Evolutionary conservation across 2,329 filamentous ascomycete genomes (phyloP).

Genomic region (Epichloe typhina): DNA sequence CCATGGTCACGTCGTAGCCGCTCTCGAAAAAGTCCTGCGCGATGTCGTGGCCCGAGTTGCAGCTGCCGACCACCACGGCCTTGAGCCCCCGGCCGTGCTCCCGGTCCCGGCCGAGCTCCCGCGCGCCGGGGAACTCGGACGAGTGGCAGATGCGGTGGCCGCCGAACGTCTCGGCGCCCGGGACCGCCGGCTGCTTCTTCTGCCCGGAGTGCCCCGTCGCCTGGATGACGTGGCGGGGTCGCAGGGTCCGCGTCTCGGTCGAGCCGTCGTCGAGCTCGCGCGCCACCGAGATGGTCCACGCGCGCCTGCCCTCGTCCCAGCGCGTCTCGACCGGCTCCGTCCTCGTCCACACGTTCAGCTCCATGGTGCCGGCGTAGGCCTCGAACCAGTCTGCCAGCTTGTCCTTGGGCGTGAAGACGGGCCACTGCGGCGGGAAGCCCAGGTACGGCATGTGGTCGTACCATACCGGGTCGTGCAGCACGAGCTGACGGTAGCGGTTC

Average conservation of each 20-base stretch:
- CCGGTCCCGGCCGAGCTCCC: conserved; percentile 13
- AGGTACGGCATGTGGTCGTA: conserved; percentile 51
- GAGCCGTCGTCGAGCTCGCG: conserved; percentile 36
- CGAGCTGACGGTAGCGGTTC: conserved; percentile 47
- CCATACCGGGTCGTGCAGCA: conserved; percentile 55
- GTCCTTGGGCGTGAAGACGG: conserved; percentile 58
- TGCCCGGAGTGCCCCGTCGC: conserved; percentile 57
- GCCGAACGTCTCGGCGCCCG: conserved; percentile 42
- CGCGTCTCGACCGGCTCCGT: conserved; percentile 33
- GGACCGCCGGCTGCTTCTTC: conserved; percentile 45
- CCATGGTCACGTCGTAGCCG: conserved; percentile 54
- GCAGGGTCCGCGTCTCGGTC: conserved; percentile 37
- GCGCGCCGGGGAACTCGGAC: conserved; percentile 42
- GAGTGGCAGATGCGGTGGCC: conserved; percentile 50
- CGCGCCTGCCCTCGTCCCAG: conserved; percentile 34
- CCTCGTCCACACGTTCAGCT: conserved; percentile 53
- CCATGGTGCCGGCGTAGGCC: conserved; percentile 48
- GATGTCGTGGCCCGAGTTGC: conserved; percentile 58
- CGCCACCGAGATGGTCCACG: conserved; percentile 43
- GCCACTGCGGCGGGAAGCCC: conserved; percentile 51
- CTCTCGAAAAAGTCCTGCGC: conserved; percentile 54
- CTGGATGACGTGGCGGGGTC: conserved; percentile 51
- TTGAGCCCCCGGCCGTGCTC: conserved; percentile 27
- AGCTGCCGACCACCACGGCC: conserved; percentile 52
- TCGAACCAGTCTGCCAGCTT: conserved; percentile 59